Conservation (phyloP, 805 yeast genomes). For the Jamesozyma lodderae region DNA sequence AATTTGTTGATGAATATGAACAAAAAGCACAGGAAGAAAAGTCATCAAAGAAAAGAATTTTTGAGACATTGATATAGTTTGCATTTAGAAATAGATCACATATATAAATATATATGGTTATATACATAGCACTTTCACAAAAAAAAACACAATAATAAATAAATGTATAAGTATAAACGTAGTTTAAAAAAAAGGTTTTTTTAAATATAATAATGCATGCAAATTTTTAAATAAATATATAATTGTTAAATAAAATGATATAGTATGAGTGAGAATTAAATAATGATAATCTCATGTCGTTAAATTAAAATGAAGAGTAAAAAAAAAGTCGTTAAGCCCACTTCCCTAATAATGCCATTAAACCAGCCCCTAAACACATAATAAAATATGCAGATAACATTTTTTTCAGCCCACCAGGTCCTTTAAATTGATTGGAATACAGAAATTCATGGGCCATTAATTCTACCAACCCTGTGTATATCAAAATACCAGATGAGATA, state of each 20-base stretch:
- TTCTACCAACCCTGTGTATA: constrained; percentile 72
- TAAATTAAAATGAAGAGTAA: neutral
- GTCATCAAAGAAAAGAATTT: constrained; percentile 62
- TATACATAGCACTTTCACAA: no score
- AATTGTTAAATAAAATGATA: no score
- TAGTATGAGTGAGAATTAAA: neutral
- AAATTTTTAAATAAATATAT: no score
- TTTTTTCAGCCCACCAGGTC: constrained; percentile 43
- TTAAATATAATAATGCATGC: no score
- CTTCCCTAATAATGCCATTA: constrained; percentile 69
- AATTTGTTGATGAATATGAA: constrained; percentile 61
- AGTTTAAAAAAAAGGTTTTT: no score
- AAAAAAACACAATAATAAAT: no score
- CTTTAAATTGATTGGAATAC: constrained; percentile 53
- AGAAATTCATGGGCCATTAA: constrained; percentile 66
- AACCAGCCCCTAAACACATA: constrained; percentile 59
- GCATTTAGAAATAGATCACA: no score
- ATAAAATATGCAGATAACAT: constrained; percentile 36
- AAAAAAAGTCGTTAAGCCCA: constrained; percentile 46
- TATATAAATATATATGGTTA: no score
- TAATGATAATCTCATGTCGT: neutral
- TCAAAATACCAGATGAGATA: constrained; percentile 66
- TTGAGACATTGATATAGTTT: constrained; percentile 41
- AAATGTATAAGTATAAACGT: no score
- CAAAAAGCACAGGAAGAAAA: constrained; percentile 45